Base-by-base conservation (phyloP, 352 stramenopile genomes). In the Thalassiosira exigua region DNA sequence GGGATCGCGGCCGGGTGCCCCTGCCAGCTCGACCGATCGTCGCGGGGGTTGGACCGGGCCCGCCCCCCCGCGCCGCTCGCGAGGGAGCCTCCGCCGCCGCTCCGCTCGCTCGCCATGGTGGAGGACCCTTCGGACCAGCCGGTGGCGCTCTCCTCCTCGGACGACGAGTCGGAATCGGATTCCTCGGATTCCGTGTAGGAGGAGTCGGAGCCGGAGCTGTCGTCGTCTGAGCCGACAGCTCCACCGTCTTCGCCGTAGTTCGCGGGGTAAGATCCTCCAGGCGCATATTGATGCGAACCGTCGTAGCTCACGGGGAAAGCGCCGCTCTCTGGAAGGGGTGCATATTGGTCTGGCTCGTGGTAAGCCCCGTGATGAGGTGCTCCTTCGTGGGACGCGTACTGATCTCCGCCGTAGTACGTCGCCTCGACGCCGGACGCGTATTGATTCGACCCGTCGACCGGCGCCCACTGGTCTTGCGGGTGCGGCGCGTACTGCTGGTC, bases 1-100 rank as follows among this genome's bases (percentile, higher is more conserved):
- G 65, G 65, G 19, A 75, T 76, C 41, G 56, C 41, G 42, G 33
- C 30, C 19, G 68, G 17, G 24, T 68, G 17, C 39, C 39, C 11
- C 51, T 69, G 66, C 56, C 53, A 66, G 22, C 53, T 57, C 19
- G 19, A 44, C 30, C 36, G 36, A 53, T 70, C 29, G 19, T 73
- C 67, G 19, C 59, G 29, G 26, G 66, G 75, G 46, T 76, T 81
- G 5, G 72, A 81, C 64, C 58, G 48, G 39, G 64, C 26, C 51
- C 41, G 46, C 17, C 27, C 39, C n/a, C 39, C n/a, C n/a, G 11
- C n/a, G 39, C 11, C n/a, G 11, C 39, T n/a, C 11, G 39, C 39
- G n/a, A 11, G n/a, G n/a, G 39, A 17, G n/a, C n/a, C 39, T 48
- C 39, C 39, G 39, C 39, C 39, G n/a, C 11, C n/a, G 11, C 11